phyloP scores from a whole-genome alignment of 2,329 filamentous ascomycete species.

The Zasmidium cellare region DNA sequence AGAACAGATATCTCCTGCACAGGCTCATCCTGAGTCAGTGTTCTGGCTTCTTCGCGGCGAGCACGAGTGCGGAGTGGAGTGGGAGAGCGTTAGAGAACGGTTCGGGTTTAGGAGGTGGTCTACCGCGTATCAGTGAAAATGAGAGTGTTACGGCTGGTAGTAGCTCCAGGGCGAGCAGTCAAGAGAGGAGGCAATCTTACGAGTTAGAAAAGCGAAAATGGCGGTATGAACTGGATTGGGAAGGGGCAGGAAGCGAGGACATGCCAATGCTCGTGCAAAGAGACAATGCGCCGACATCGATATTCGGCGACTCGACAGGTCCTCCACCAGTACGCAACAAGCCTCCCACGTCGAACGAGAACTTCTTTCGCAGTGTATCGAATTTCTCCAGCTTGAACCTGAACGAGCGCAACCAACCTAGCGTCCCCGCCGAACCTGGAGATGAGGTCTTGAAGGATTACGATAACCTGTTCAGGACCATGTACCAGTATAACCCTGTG shows the following conservation, averaged over 20 bases:
- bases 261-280: slow-evolving; percentile 79
- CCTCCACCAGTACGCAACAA: slow-evolving; percentile 62
- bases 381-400: slow-evolving; percentile 65
- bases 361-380: slow-evolving; percentile 85
- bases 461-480: slow-evolving; percentile 91
- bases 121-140: slow-evolving; percentile 29
- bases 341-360: slow-evolving; percentile 61
- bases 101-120: slow-evolving; percentile 7
- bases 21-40: slow-evolving; percentile 83
- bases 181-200: slow-evolving; percentile 32
- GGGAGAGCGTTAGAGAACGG: slow-evolving; percentile 19
- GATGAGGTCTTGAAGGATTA: slow-evolving; percentile 86
- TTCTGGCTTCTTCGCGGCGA: slow-evolving; percentile 90
- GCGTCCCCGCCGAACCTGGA: slow-evolving; percentile 52
- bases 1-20: slow-evolving; percentile 85
- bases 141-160: slow-evolving; percentile 30
- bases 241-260: slow-evolving; percentile 66
- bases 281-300: slow-evolving; percentile 44
- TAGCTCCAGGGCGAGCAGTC: slow-evolving; percentile 41
- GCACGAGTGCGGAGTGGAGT: slow-evolving; percentile 33
- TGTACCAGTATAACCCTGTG: slow-evolving; percentile 86
- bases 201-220: slow-evolving; percentile 62
- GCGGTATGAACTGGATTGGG: slow-evolving; percentile 85
- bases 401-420: slow-evolving; percentile 43
- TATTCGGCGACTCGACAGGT: slow-evolving; percentile 28